Evolutionary conservation across 2,329 filamentous ascomycete species (phyloP).

Genomic region (Diplodia corticola): DNA sequence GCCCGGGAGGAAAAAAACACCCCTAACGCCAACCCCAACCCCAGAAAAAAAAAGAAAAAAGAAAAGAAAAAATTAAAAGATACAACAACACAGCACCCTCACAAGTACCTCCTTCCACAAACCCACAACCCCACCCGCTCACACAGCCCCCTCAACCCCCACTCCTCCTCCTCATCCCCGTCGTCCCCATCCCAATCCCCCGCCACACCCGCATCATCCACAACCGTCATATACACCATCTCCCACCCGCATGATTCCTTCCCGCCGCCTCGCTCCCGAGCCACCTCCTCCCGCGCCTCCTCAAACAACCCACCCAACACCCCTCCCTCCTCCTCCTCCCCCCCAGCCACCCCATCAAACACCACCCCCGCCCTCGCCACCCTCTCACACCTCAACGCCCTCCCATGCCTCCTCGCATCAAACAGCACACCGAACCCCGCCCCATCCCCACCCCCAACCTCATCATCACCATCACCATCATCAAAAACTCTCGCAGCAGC

Average conservation of each 20-base stretch:
- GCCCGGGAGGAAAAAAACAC: too few relatives aligned
- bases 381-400: not conserved
- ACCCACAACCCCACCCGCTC: not conserved
- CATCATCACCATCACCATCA: not conserved
- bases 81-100: not conserved
- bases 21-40: too few relatives aligned
- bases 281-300: not conserved
- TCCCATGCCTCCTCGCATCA: not conserved
- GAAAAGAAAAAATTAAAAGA: too few relatives aligned
- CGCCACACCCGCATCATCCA: not conserved
- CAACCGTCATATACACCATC: constrained; percentile 4
- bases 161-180: not conserved
- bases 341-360: not conserved
- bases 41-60: too few relatives aligned
- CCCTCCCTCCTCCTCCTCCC: not conserved
- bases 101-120: not conserved
- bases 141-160: not conserved
- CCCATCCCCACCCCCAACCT: too few relatives aligned
- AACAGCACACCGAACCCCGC: not conserved
- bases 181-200: not conserved
- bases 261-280: not conserved
- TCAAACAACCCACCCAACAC: not conserved
- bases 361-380: not conserved
- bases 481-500: not conserved
- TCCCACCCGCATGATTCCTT: not conserved